Evolutionary conservation across 176 grass and related monocot genomes (phyloP).

Genomic region (Chrysopogon serrulatus): DNA sequence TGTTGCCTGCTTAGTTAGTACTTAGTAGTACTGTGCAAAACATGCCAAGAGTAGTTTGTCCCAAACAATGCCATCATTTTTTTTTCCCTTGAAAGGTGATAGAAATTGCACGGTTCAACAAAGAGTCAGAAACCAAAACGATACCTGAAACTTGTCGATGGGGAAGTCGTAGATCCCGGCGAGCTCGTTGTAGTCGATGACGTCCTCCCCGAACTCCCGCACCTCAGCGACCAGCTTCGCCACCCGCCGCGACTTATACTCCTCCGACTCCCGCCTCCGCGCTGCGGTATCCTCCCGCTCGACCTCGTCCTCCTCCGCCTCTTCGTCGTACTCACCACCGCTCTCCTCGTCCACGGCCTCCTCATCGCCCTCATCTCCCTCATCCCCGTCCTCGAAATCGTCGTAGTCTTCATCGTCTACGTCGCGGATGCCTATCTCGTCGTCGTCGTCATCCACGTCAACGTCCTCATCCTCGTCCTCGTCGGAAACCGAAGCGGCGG

Average conservation of each 20-base stretch:
- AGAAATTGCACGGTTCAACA: not conserved
- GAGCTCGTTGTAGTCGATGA: constrained; percentile 87
- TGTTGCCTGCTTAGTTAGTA: not conserved
- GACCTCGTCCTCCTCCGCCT: constrained; percentile 9
- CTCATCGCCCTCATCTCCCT: constrained; percentile 5
- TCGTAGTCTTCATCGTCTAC: constrained; percentile 37
- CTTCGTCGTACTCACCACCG: constrained; percentile 31
- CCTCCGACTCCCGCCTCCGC: constrained; percentile 51
- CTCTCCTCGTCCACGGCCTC: constrained; percentile 46
- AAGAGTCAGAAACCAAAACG: not conserved
- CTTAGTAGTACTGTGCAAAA: not conserved
- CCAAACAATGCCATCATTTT: not conserved
- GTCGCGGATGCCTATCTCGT: constrained; percentile 34
- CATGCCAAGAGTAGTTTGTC: not conserved
- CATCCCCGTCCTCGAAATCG: constrained; percentile 34
- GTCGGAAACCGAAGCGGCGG: constrained; percentile 42
- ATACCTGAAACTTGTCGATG: constrained; percentile 88
- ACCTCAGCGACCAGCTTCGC: constrained; percentile 64
- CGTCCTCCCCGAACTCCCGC: constrained; percentile 66
- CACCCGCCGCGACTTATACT: constrained; percentile 61
- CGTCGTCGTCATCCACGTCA: constrained; percentile 47
- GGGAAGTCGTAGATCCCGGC: constrained; percentile 84
- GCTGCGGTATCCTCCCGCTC: not conserved
- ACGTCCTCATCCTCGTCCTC: constrained; percentile 49
- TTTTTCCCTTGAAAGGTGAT: not conserved